Percentiles rank a stretch among this genome's conserved stretches.
These are phyloP conservation scores for Lentinus polychrous DNA, from an alignment of 1,284 basidiomycete genomes.

Conservation along the genomic window DNA sequence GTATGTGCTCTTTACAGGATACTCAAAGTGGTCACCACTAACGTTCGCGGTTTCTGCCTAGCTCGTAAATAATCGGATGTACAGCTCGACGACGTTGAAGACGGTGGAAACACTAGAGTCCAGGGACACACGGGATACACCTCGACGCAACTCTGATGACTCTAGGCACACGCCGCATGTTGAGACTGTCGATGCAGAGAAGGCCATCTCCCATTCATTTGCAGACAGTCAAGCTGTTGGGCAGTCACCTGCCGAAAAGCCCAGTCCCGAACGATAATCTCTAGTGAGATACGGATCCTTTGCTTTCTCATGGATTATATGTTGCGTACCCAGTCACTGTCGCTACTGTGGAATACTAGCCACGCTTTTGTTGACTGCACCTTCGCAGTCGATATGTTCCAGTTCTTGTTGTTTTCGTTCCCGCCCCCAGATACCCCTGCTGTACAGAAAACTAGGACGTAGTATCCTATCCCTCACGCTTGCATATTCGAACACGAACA, in stretches of 20 bases:
- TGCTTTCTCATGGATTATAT: too few species aligned
- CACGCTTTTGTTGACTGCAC: not conserved
- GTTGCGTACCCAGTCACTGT: too few species aligned
- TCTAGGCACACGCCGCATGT: not conserved
- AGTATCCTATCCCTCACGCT: not conserved
- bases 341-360: too few species aligned
- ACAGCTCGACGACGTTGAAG: conserved; percentile 32
- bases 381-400: not conserved
- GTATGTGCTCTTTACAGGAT: conserved; percentile 21
- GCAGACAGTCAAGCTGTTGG: too few species aligned
- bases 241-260: too few species aligned
- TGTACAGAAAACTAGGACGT: not conserved
- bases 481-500: not conserved
- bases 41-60: conserved; percentile 14
- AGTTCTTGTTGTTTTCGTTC: not conserved
- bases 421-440: too few species aligned
- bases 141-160: not conserved
- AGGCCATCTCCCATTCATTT: not conserved
- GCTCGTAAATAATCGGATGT: conserved; percentile 32
- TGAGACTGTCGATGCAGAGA: not conserved
- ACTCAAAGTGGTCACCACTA: not conserved
- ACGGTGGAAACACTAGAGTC: conserved; percentile 1
- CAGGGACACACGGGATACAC: not conserved
- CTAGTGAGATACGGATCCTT: not conserved
- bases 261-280: not conserved